Evolutionary conservation across 345 rosid genomes (phyloP).

Genomic region (Tarenaya hassleriana): DNA sequence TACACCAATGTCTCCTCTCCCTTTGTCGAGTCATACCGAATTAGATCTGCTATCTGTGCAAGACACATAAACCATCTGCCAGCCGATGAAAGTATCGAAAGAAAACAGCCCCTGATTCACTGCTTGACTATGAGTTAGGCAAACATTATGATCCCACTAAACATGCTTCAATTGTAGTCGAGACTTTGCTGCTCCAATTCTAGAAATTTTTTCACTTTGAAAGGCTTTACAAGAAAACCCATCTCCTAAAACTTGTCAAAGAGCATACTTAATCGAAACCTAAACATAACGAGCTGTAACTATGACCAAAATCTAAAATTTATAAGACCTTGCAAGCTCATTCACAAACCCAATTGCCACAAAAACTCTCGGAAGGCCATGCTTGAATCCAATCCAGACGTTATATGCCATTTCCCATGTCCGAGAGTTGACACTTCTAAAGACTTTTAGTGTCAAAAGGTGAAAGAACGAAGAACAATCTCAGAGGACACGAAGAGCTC

Average conservation of each 20-base stretch:
- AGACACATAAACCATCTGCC: not conserved
- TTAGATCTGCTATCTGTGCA: slow-evolving; percentile 76
- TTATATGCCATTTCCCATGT: not conserved
- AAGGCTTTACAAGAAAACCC: not conserved
- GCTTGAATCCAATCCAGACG: slow-evolving; percentile 2
- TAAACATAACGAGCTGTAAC: too few species aligned
- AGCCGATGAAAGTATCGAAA: slow-evolving; percentile 9
- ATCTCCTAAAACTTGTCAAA: too few species aligned
- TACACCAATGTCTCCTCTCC: slow-evolving; percentile 78
- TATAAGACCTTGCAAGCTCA: too few species aligned
- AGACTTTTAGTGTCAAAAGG: not conserved
- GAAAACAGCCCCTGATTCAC: not conserved
- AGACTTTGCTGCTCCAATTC: too few species aligned
- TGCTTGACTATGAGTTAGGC: not conserved
- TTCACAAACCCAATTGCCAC: too few species aligned
- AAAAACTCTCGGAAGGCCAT: too few species aligned
- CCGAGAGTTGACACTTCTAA: slow-evolving; percentile 1
- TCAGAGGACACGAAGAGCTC: slow-evolving; percentile 28
- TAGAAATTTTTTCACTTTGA: not conserved
- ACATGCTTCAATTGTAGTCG: too few species aligned
- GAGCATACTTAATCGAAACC: too few species aligned
- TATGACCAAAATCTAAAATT: too few species aligned
- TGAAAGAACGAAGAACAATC: slow-evolving; percentile 6
- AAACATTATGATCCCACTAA: too few species aligned
- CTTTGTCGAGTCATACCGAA: slow-evolving; percentile 56